These are phyloP conservation scores for Hypoxylon sp. DNA, from an alignment of 2,329 filamentous ascomycete species.

Conservation along the genomic window DNA sequence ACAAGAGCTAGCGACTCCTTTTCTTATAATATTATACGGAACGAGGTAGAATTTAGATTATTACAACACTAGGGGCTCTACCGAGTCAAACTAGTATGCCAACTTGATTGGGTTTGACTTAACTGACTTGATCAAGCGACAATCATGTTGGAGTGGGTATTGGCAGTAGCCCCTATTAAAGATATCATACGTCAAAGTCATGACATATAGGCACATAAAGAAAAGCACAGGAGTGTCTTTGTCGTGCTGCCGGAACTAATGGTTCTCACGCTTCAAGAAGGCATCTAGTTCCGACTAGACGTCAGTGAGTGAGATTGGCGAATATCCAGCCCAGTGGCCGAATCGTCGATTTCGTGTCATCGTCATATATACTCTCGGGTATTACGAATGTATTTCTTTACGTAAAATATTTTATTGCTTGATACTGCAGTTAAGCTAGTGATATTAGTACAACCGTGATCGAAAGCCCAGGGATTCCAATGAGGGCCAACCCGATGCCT, in stretches of 20 bases:
- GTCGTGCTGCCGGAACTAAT: too few relatives aligned
- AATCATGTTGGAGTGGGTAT: neutral
- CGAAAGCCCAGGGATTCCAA: neutral
- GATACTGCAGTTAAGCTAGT: too few relatives aligned
- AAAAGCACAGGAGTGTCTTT: neutral
- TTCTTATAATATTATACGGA: neutral
- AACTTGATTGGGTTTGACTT: neutral
- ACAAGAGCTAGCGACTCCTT: neutral
- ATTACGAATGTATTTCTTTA: too few relatives aligned
- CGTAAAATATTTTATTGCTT: too few relatives aligned
- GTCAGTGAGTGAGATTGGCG: neutral
- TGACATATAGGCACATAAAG: neutral
- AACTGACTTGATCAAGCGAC: neutral
- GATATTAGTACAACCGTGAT: neutral
- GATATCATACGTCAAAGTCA: neutral
- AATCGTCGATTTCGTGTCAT: neutral
- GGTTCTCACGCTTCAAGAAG: too few relatives aligned
- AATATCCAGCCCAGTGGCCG: neutral
- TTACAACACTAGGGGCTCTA: neutral
- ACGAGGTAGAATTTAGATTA: too few relatives aligned
- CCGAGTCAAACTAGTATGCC: neutral
- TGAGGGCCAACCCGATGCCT: neutral
- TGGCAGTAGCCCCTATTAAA: neutral
- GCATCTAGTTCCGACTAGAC: too few relatives aligned
- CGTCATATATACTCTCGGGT: too few relatives aligned